These are phyloP conservation scores for Sphaerosporella brunnea DNA, from an alignment of 495 filamentous ascomycete genomes.

Conservation along the genomic window DNA sequence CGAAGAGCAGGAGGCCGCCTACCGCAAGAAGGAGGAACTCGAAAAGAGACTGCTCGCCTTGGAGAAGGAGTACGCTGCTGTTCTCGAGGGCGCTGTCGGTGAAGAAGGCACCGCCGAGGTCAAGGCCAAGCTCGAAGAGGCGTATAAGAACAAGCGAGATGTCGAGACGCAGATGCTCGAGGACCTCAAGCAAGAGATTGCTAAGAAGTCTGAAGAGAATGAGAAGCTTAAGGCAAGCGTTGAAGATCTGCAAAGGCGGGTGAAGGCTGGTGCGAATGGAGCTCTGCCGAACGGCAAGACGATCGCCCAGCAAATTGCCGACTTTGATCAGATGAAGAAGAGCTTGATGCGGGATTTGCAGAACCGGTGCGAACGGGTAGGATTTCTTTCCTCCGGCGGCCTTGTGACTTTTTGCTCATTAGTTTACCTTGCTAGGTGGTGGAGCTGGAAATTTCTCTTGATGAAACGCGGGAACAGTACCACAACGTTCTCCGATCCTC, in stretches of 20 bases:
- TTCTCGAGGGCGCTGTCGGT: constrained; percentile 61
- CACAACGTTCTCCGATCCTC: constrained; percentile 90
- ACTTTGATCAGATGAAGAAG: constrained; percentile 99
- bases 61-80: constrained; percentile 62
- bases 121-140: constrained; percentile 56
- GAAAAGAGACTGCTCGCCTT: constrained; percentile 53
- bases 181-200: constrained; percentile 54
- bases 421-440: constrained; percentile 40
- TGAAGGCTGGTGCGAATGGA: constrained; percentile 44
- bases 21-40: constrained; percentile 49
- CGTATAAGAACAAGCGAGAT: constrained; percentile 54
- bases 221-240: constrained; percentile 52
- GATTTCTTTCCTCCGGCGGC: constrained; percentile 3
- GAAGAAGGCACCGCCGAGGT: constrained; percentile 69
- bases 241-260: constrained; percentile 55
- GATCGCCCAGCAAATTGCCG: constrained; percentile 90
- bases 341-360: constrained; percentile 95
- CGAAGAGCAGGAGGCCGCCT: constrained; percentile 42
- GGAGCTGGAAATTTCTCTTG: constrained; percentile 88
- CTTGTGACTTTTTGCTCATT: constrained; percentile 8
- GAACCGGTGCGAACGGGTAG: constrained; percentile 80
- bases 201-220: constrained; percentile 57
- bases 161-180: constrained; percentile 48
- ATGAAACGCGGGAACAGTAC: constrained; percentile 95
- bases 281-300: constrained; percentile 61